Evolutionary conservation across 202 grass and related monocot species (phyloP), one percentile per base, ranked within the genome.

Genomic region (Musa balbisiana): DNA sequence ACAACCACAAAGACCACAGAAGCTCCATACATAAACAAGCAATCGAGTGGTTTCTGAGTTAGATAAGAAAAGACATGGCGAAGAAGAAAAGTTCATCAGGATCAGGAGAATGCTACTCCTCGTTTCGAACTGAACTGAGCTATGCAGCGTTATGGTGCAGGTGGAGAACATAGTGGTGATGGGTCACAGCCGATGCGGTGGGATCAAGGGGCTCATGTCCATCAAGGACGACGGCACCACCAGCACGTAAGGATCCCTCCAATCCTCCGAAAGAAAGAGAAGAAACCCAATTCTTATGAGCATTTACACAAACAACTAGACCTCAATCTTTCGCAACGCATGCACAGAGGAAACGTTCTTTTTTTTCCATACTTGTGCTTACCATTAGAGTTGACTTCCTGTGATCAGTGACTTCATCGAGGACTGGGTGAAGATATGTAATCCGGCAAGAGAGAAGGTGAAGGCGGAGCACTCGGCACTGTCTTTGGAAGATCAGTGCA

Each of bases 111-210:
- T 8, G 16, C 17, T 3, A 21, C 16, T 62, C 6, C 15, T 62
- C 16, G 20, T 6, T 62, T 3, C 16, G 2, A 62, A 8, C 6
- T 17, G 6, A 15, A 62, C 58, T 21, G 20, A 62, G 55, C 55
- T 58, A 43, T 8, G 33, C 33, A 5, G 33, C 5, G 33, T 43
- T 1, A 8, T 43, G 82, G 66, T 23, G 50, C 82, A 93, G 91
- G 95, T 99, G 26, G 78, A 87, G 82, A 73, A 70, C 78, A 86
- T 99, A 53, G 78, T 83, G 0, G 95, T 99, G 72, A 95, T 99
- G 14, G 95, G 95, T 69, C 95, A 99, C 85, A 99, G 95, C 80
- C 74, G 83, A 24, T 99, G 95, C 55, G 95, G 95, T 80, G 95
- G 95, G 22, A 90, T 95, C 75, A 92, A 85, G 82, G 95, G 87